Evolutionary conservation across 208 protist genomes (phyloP), one percentile per base, ranked within the genome.

Genomic region (Acanthamoeba polyphaga): DNA sequence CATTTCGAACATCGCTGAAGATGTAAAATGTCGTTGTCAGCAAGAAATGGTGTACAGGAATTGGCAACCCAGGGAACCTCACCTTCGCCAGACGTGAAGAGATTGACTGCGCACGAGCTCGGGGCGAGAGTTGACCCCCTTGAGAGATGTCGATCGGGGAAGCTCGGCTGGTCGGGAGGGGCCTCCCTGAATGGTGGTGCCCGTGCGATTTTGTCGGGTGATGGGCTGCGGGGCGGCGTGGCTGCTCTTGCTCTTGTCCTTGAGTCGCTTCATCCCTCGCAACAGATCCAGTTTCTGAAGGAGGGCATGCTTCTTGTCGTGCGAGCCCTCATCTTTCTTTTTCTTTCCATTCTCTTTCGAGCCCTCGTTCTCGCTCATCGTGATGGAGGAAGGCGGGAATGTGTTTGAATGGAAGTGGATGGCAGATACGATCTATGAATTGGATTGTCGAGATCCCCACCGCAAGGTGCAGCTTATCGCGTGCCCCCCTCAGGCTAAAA

Each of bases 21-120:
- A 22, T 60, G 53, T 22, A 60, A 22, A 49, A 49, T 49, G 46
- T 49, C 46, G 46, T 49, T 12, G 46, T 49, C 46, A 49, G 46
- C 46, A 12, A 22, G 53, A 60, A 60, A 22, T 60, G 68, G n/a
- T 19, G n/a, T 34, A 34, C 3, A 38, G n/a, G n/a, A 43, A 43
- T 19, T 76, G n/a, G n/a, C 6, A 43, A 4, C 15, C 5, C 3
- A 80, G 24, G 32, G 38, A 13, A 84, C 24, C 22, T 27, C 17
- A 68, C 87, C 87, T 92, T 10, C 87, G 87, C 87, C 87, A 92
- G 15, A 92, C 87, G 34, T 92, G 87, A 38, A 92, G 87, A 0
- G 87, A 92, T 58, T 92, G 87, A n/a, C 87, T 92, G 87, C 87
- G 87, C 9, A 62, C 43, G 24, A 92, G 87, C 66, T 92, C 87